These are phyloP conservation scores for Sporothrix protearum DNA, from an alignment of 2,329 filamentous ascomycete species.

Conservation along the genomic window DNA sequence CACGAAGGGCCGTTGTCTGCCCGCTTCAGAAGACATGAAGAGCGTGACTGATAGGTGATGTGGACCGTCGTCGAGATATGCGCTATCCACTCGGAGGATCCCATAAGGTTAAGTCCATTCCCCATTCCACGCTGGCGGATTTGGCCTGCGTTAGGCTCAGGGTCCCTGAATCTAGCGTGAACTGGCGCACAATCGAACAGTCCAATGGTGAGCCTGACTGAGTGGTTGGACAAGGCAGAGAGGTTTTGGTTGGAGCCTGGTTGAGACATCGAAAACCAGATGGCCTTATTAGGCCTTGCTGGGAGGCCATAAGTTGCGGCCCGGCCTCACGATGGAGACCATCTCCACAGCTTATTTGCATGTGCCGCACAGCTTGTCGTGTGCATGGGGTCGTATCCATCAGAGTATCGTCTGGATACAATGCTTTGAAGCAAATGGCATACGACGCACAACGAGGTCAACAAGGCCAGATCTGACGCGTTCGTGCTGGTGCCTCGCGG, in stretches of 20 bases:
- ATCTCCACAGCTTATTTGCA: not conserved
- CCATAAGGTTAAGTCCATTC: not conserved
- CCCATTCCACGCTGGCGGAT: not conserved
- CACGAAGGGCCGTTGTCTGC: not conserved
- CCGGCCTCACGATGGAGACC: not conserved
- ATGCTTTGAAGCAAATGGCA: not conserved
- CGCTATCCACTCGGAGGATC: not conserved
- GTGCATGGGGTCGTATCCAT: not conserved
- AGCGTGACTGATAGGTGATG: not conserved
- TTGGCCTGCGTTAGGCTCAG: conserved; percentile 3
- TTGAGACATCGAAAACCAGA: not conserved
- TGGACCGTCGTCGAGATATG: not conserved
- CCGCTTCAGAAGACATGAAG: not conserved
- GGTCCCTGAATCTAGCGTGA: not conserved
- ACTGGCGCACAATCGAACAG: not conserved
- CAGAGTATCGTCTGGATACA: no score
- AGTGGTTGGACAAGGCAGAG: not conserved
- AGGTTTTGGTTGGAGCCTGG: not conserved
- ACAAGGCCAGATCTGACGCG: not conserved
- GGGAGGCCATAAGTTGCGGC: not conserved
- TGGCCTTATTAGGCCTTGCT: not conserved
- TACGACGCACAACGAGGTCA: not conserved
- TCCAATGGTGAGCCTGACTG: not conserved
- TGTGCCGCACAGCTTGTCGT: not conserved
- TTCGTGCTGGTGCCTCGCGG: not conserved